Percentiles rank a stretch among this genome's conserved stretches.
These are phyloP conservation scores for Arachnomyces sp. DNA, from an alignment of 2,329 filamentous ascomycete genomes.

Conservation along the genomic window DNA sequence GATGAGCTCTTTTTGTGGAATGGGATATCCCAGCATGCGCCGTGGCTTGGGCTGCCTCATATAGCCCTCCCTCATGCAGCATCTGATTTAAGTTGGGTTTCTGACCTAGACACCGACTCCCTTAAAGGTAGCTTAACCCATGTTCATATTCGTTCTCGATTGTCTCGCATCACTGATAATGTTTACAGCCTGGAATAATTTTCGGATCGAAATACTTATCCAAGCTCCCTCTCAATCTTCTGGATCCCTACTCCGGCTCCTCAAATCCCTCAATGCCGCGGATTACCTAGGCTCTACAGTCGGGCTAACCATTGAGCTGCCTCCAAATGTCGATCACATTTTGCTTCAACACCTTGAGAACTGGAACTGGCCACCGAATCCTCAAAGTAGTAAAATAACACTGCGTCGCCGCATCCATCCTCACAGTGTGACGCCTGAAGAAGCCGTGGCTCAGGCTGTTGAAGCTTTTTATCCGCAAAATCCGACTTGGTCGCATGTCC, in stretches of 20 bases:
- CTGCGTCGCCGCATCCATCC: constrained; percentile 66
- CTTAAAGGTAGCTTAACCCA: constrained; percentile 48
- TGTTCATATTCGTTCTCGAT: constrained; percentile 10
- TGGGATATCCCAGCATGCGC: constrained; percentile 51
- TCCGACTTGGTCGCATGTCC: constrained; percentile 60
- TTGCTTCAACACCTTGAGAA: constrained; percentile 55
- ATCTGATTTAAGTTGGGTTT: constrained; percentile 64
- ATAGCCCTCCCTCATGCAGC: constrained; percentile 65
- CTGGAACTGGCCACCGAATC: constrained; percentile 60
- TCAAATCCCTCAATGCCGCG: constrained; percentile 66
- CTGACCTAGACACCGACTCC: constrained; percentile 65
- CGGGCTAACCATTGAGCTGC: constrained; percentile 77
- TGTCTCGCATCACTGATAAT: constrained; percentile 8
- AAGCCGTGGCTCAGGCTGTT: constrained; percentile 66
- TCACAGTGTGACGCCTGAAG: constrained; percentile 54
- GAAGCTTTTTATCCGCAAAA: constrained; percentile 80
- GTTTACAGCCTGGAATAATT: constrained; percentile 63
- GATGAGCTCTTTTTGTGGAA: constrained; percentile 65
- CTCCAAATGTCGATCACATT: constrained; percentile 58
- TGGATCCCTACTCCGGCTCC: constrained; percentile 66
- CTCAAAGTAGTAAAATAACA: constrained; percentile 48
- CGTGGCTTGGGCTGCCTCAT: constrained; percentile 50
- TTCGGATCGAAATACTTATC: constrained; percentile 74
- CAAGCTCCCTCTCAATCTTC: constrained; percentile 65
- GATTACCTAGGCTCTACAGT: constrained; percentile 68